Conservation (phyloP, 129 eudicot genomes). For the Glebionis coronaria region DNA sequence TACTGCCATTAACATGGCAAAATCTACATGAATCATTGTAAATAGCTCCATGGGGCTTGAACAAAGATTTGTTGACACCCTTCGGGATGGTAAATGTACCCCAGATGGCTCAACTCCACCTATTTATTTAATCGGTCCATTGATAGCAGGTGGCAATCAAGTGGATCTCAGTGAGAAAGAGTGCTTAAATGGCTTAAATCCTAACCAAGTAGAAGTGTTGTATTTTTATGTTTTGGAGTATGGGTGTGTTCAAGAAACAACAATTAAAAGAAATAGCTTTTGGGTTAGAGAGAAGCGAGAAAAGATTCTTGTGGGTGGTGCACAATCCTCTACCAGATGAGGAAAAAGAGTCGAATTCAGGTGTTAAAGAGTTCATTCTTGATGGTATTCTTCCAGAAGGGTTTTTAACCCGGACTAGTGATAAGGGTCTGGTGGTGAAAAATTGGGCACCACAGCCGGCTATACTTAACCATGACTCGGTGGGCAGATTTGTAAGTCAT, state of each 20-base stretch:
- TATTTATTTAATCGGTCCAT: constrained; percentile 44
- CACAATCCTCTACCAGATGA: constrained; percentile 29
- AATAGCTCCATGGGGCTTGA: not conserved
- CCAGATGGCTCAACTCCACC: constrained; percentile 41
- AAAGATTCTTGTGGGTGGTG: constrained; percentile 56
- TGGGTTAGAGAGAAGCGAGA: constrained; percentile 46
- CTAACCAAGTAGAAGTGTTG: constrained; percentile 7
- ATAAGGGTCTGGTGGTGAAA: constrained; percentile 17
- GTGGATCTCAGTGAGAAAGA: not conserved
- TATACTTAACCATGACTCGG: constrained; percentile 3
- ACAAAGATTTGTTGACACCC: not conserved
- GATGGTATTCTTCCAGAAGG: constrained; percentile 44
- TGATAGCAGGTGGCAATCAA: constrained; percentile 15
- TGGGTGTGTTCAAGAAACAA: constrained; percentile 36
- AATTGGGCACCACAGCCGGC: constrained; percentile 13
- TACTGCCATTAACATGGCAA: no score
- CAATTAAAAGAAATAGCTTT: constrained; percentile 49
- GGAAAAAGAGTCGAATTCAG: not conserved
- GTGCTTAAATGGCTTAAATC: constrained; percentile 8
- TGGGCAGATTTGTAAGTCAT: no score
- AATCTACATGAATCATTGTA: not conserved
- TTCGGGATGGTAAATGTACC: constrained; percentile 32
- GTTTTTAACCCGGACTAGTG: constrained; percentile 40
- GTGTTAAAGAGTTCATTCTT: constrained; percentile 30
- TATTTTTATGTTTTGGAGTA: constrained; percentile 59